These are phyloP conservation scores for Zymoseptoria ardabiliae DNA, from an alignment of 2,329 filamentous ascomycete genomes.

Conservation along the genomic window DNA sequence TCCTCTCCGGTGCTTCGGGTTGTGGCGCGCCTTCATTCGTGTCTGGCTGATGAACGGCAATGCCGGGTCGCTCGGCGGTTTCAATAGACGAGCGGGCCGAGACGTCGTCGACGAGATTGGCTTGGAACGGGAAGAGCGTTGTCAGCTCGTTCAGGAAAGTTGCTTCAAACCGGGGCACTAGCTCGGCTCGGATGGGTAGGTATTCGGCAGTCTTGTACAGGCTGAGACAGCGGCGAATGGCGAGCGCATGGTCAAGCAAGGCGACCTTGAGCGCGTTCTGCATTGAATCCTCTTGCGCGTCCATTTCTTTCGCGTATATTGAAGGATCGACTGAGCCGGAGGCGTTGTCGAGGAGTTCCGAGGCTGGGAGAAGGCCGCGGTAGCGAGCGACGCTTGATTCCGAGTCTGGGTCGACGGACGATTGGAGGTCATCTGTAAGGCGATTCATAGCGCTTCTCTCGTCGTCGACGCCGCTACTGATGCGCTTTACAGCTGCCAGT, in stretches of 20 bases:
- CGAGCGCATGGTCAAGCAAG: slow-evolving; percentile 79
- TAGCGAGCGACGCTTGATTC: slow-evolving; percentile 75
- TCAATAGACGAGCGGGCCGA: slow-evolving; percentile 17
- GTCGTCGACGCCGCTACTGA: slow-evolving; percentile 54
- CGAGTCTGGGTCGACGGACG: slow-evolving; percentile 66
- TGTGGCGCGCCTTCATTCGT: slow-evolving; percentile 4
- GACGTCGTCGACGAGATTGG: slow-evolving; percentile 17
- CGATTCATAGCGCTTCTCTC: slow-evolving; percentile 47
- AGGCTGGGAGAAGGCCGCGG: slow-evolving; percentile 59
- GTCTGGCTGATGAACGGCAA: slow-evolving; percentile 6
- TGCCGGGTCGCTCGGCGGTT: slow-evolving; percentile 2
- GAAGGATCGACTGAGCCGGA: slow-evolving; percentile 30
- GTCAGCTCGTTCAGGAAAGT: slow-evolving; percentile 39
- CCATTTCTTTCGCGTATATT: slow-evolving; percentile 23
- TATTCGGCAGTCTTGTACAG: slow-evolving; percentile 54
- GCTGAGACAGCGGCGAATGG: slow-evolving; percentile 73
- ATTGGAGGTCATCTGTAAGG: slow-evolving; percentile 66
- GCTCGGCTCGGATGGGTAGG: slow-evolving; percentile 40
- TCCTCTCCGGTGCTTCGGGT: slow-evolving; percentile 6
- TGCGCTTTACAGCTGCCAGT: slow-evolving; percentile 63
- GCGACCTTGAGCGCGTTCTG: slow-evolving; percentile 78
- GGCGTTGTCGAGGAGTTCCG: slow-evolving; percentile 34
- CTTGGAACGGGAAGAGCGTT: slow-evolving; percentile 32
- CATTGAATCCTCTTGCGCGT: slow-evolving; percentile 46
- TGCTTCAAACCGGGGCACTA: slow-evolving; percentile 35